Conservation (phyloP, 2,329 filamentous ascomycete species). For the Cyclaneusma minus region DNA sequence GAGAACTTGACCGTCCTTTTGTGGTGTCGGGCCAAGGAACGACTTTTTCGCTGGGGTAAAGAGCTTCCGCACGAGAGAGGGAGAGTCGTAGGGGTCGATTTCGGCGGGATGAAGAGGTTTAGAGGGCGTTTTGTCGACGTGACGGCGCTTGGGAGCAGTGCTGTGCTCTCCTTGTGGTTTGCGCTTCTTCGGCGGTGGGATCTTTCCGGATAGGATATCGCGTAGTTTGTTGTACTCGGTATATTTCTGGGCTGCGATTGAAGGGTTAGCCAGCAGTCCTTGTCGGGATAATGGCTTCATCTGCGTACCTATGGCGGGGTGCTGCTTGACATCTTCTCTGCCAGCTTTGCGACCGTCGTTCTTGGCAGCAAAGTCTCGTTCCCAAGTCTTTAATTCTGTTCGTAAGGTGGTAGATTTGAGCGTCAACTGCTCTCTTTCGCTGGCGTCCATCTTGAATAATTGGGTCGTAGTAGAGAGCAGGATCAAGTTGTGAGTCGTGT, state of each 20-base stretch:
- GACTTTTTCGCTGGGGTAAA: slow-evolving; percentile 44
- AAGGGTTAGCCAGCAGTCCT: no score
- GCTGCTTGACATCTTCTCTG: slow-evolving; percentile 61
- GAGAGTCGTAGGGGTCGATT: slow-evolving; percentile 34
- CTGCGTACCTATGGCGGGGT: slow-evolving; percentile 50
- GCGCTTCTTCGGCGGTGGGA: slow-evolving; percentile 20
- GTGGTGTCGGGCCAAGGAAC: slow-evolving; percentile 62
- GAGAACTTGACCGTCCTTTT: slow-evolving; percentile 61
- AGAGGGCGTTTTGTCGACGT: slow-evolving; percentile 30
- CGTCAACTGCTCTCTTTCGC: slow-evolving; percentile 7
- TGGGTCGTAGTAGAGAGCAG: no score
- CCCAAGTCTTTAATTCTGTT: slow-evolving; percentile 60
- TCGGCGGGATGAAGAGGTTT: slow-evolving; percentile 22
- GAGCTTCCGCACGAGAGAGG: slow-evolving; percentile 38
- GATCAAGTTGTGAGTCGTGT: background rate
- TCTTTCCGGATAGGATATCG: slow-evolving; percentile 39
- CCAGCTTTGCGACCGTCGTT: slow-evolving; percentile 54
- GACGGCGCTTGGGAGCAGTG: slow-evolving; percentile 33
- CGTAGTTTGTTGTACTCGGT: slow-evolving; percentile 58
- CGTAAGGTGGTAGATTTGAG: slow-evolving; percentile 36
- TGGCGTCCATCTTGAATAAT: no score
- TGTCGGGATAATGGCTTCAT: background rate
- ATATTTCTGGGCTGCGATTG: slow-evolving; percentile 50
- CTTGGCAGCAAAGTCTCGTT: slow-evolving; percentile 45
- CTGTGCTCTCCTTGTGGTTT: slow-evolving; percentile 12